These are phyloP conservation scores for Trametes meyenii DNA, from an alignment of 768 basidiomycete species.

Conservation along the genomic window DNA sequence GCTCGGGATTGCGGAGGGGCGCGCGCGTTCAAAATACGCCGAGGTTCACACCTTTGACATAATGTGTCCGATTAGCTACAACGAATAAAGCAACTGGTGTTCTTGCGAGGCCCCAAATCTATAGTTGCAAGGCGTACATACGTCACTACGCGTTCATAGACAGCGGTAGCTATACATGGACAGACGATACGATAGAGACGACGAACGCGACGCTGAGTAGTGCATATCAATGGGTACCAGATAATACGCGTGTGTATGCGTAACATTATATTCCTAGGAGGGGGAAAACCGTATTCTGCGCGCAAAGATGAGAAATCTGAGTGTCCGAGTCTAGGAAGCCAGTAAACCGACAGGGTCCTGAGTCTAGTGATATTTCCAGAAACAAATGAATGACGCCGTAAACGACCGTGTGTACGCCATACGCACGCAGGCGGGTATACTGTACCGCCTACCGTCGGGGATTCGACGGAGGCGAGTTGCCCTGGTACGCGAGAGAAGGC, in stretches of 20 bases:
- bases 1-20: no score
- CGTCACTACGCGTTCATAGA: neutral
- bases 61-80: constrained; percentile 19
- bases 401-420: neutral
- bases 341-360: no score
- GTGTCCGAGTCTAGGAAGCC: neutral
- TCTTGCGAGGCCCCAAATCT: neutral
- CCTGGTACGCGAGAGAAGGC: constrained; percentile 2
- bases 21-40: neutral
- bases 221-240: neutral
- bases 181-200: neutral
- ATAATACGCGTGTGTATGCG: neutral
- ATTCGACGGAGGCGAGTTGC: constrained; percentile 2
- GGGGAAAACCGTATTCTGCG: neutral
- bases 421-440: neutral
- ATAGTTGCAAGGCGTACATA: neutral
- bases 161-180: neutral
- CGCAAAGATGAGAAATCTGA: neutral
- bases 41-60: constrained; percentile 13
- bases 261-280: neutral
- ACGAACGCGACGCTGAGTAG: neutral
- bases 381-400: neutral
- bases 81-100: neutral
- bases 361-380: constrained; percentile 4
- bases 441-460: neutral